Evolutionary conservation across 208 protist species (phyloP).

Genomic region (Wallacemonas sp.): DNA sequence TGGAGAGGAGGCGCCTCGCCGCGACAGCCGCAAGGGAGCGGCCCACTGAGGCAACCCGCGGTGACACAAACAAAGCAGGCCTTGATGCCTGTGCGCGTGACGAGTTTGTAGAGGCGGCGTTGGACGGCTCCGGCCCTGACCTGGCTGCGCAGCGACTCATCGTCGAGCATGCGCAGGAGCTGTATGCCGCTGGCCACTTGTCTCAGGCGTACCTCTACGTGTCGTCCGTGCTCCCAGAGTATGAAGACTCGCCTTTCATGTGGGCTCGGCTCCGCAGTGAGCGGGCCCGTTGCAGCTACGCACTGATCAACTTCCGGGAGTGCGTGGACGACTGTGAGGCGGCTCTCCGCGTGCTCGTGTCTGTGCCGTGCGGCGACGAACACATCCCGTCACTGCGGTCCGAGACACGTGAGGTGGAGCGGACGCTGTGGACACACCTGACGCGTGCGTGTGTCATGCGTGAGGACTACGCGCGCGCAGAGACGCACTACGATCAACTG

Average conservation of each 20-base stretch:
- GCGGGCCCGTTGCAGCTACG: constrained; percentile 59
- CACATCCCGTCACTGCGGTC: background rate
- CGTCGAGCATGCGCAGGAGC: constrained; percentile 12
- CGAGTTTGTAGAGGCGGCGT: background rate
- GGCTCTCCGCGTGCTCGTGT: constrained; percentile 11
- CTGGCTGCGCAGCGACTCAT: background rate
- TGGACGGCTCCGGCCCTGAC: too few relatives aligned
- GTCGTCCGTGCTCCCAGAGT: constrained; percentile 25
- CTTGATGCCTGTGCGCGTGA: background rate
- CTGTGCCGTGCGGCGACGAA: background rate
- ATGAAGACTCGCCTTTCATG: background rate
- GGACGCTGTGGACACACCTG: constrained; percentile 22
- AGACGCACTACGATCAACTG: background rate
- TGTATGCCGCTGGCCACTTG: constrained; percentile 12
- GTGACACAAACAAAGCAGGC: background rate
- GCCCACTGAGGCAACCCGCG: background rate
- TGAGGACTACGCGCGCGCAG: constrained; percentile 38
- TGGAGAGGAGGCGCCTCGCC: background rate
- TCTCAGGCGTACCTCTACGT: constrained; percentile 31
- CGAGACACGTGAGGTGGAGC: constrained; percentile 6
- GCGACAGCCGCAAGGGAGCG: background rate
- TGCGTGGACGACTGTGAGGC: constrained; percentile 65
- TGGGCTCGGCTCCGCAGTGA: constrained; percentile 27
- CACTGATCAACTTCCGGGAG: constrained; percentile 74
- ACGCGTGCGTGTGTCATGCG: constrained; percentile 52